A percentile compares a stretch with the other conserved stretches of the same genome.
Evolutionary conservation across 768 basidiomycete genomes (phyloP).

Genomic region (Scleroderma citrinum): DNA sequence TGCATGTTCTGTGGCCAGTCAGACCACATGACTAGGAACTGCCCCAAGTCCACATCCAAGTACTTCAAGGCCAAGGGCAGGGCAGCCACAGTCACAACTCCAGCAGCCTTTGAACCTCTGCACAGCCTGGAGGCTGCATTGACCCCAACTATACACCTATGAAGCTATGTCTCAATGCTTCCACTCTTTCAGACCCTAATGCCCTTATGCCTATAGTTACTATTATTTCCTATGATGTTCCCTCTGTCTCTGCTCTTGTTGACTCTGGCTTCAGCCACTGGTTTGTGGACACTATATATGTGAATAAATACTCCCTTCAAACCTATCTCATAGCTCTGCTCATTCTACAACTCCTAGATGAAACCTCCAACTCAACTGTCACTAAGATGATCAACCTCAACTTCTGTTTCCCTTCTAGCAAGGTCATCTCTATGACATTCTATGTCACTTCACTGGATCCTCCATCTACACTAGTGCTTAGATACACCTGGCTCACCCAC

Average conservation of each 20-base stretch:
- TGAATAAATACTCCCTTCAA: not conserved
- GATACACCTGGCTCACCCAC: too few species aligned
- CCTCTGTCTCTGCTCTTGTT: too few species aligned
- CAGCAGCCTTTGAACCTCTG: not conserved
- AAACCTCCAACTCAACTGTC: too few species aligned
- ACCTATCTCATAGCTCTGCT: not conserved
- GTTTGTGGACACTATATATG: not conserved
- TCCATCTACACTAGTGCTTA: too few species aligned
- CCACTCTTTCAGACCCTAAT: not conserved
- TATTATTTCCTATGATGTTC: too few species aligned
- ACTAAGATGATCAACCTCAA: too few species aligned
- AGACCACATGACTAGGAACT: not conserved
- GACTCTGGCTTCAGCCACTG: not conserved
- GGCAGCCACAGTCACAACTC: not conserved
- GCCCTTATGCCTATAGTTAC: not conserved
- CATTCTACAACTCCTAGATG: not conserved
- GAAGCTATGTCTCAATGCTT: conserved; percentile 3
- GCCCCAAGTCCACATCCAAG: not conserved
- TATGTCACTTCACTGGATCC: too few species aligned
- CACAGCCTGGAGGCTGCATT: not conserved
- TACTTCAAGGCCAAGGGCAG: not conserved
- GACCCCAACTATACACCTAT: not conserved
- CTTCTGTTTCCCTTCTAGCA: too few species aligned
- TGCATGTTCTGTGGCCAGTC: not conserved
- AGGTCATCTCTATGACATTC: too few species aligned